Evolutionary conservation across 139 green algal species (phyloP), one percentile per base, ranked within the genome.

Genomic region (Nannochloris sp.): DNA sequence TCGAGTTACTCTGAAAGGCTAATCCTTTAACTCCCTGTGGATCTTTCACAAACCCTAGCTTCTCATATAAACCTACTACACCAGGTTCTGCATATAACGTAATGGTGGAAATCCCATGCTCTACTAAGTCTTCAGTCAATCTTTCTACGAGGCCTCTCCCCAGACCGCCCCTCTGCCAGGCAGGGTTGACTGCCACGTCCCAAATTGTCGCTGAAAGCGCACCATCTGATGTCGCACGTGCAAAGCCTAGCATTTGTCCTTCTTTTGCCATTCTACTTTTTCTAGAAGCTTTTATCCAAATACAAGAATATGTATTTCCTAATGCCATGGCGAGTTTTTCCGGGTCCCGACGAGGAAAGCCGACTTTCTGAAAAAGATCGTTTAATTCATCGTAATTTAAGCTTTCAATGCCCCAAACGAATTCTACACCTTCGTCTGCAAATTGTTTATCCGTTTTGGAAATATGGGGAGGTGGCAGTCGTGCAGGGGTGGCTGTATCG

Each of bases 321-420:
- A 96, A 74, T 2, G 89, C 89, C 2, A 80, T 32, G 10, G 59
- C 55, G 19, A 96, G 78, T 42, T 79, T 83, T 4, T 70, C 74
- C 10, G 80, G 81, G 61, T 95, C 83, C 1, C 89, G 75, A 1
- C 71, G 55, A 0, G 88, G 86, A 69, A 96, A 96, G 35, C 84
- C 82, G 25, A 96, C 89, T 81, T 85, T 84, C 27, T 83, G 68
- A 76, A 96, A 96, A n/a, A 96, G 66, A 45, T 88, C 75, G 64
- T 94, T 94, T 4, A 96, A 69, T 63, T 95, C 86, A 0, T 73
- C 76, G 0, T 93, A 15, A 30, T 78, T 63, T 12, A 96, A 72
- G 55, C 71, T 83, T 13, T 87, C 67, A 13, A 54, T 36, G 1
- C 61, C 73, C 39, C 81, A 77, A 29, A 93, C 73, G 65, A 96